phyloP scores from a whole-genome alignment of 1,139 yeast species.

The Lodderomyces oxycetoniae region DNA sequence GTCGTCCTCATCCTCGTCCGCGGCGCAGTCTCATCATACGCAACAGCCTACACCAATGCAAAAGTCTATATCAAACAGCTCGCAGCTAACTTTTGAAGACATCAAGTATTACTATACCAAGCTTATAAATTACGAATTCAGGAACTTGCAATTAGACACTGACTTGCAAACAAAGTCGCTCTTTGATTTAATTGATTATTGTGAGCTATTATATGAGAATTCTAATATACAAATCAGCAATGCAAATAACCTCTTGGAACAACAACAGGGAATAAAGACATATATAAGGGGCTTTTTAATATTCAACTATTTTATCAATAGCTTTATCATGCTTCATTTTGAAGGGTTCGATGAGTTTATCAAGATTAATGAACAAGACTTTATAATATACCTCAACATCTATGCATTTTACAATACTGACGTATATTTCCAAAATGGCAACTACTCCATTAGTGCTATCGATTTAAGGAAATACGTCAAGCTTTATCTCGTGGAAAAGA shows the following conservation, averaged over 20 bases:
- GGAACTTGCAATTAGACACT: conserved; percentile 33
- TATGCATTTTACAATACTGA: conserved; percentile 39
- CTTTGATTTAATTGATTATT: conserved; percentile 42
- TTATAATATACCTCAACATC: conserved; percentile 41
- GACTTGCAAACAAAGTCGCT: conserved; percentile 30
- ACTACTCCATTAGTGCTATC: conserved; percentile 22
- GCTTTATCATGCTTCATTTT: conserved; percentile 42
- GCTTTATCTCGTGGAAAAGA: conserved; percentile 28
- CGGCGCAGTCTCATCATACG: not conserved
- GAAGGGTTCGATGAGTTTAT: conserved; percentile 43
- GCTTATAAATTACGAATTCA: conserved; percentile 34
- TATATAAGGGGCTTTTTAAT: conserved; percentile 40
- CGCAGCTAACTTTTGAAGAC: conserved; percentile 9
- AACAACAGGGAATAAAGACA: conserved; percentile 20
- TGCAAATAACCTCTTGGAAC: conserved; percentile 15
- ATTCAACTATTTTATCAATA: conserved; percentile 42
- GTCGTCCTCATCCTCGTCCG: conserved; percentile 1
- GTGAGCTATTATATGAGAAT: conserved; percentile 38
- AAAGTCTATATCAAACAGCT: conserved; percentile 5
- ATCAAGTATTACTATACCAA: conserved; percentile 20
- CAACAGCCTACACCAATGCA: conserved; percentile 5
- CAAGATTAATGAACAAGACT: conserved; percentile 35
- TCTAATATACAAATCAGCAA: conserved; percentile 15
- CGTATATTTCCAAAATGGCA: conserved; percentile 21
- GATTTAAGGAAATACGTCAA: conserved; percentile 27